phyloP scores from a whole-genome alignment of 2,329 filamentous ascomycete species.

The Endothia cerciana region DNA sequence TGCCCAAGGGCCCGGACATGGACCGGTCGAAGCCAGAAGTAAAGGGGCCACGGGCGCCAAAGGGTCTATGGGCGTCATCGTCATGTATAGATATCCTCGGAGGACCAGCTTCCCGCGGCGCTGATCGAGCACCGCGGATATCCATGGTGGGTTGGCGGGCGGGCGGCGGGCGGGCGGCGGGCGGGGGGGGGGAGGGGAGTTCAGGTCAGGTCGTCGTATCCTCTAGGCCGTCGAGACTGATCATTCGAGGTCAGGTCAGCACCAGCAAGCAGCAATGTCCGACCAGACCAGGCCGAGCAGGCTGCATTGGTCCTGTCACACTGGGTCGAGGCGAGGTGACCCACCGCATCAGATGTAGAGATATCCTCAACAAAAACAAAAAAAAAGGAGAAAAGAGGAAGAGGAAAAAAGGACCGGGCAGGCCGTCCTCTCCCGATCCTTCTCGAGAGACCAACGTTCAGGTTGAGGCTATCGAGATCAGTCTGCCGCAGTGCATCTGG shows the following conservation, averaged over 20 bases:
- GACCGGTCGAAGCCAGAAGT: conserved; percentile 19
- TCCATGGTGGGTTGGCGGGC: conserved; percentile 21
- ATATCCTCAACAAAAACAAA: neutral
- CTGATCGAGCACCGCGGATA: conserved; percentile 28
- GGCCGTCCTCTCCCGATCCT: neutral
- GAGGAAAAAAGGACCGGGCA: neutral
- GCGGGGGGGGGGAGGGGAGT: neutral
- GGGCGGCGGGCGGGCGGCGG: neutral
- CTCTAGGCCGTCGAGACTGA: conserved; percentile 3
- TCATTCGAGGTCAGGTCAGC: conserved; percentile 8
- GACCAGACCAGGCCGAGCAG: neutral
- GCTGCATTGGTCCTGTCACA: neutral
- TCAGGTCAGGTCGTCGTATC: neutral
- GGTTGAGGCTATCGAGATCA: neutral
- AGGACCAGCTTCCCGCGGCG: conserved; percentile 17
- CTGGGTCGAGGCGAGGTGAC: neutral
- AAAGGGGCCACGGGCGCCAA: conserved; percentile 24
- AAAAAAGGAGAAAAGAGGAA: neutral
- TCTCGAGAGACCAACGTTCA: neutral
- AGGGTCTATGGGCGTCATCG: conserved; percentile 22
- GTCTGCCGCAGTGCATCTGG: neutral
- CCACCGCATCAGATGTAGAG: conserved; percentile 8
- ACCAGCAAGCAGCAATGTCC: conserved; percentile 2
- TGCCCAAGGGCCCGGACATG: conserved; percentile 42
- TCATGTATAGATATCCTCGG: conserved; percentile 26